A percentile compares a stretch with the other conserved stretches of the same genome.
Conservation (phyloP, 805 yeast genomes). For the Yarrowia osloensis region DNA sequence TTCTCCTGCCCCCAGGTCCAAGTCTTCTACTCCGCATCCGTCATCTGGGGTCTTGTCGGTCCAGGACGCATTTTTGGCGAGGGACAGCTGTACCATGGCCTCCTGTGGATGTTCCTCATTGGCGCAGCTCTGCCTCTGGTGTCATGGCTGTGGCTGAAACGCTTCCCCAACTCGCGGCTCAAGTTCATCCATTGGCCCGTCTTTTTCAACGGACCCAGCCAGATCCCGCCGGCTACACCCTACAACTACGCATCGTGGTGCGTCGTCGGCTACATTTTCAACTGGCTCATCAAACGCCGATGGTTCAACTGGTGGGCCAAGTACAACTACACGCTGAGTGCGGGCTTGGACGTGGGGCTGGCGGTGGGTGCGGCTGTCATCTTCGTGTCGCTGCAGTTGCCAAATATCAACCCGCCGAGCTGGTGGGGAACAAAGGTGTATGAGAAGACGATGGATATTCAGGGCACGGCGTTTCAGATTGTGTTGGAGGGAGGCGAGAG, state of each 20-base stretch:
- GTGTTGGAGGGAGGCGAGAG: slow-evolving; percentile 15
- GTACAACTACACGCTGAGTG: slow-evolving; percentile 66
- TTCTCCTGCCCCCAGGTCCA: slow-evolving; percentile 53
- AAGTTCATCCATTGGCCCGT: slow-evolving; percentile 65
- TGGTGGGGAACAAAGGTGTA: slow-evolving; percentile 69
- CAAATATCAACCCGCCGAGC: slow-evolving; percentile 45
- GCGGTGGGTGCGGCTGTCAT: slow-evolving; percentile 63
- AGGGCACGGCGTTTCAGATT: not conserved
- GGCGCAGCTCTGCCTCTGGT: slow-evolving; percentile 54
- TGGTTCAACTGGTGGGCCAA: slow-evolving; percentile 75
- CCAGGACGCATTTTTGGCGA: slow-evolving; percentile 57
- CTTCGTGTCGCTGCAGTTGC: slow-evolving; percentile 53
- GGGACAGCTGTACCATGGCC: slow-evolving; percentile 53
- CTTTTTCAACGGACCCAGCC: slow-evolving; percentile 60
- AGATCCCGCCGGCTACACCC: slow-evolving; percentile 74
- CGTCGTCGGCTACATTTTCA: slow-evolving; percentile 56
- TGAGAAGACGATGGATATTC: not conserved
- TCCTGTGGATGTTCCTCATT: slow-evolving; percentile 60
- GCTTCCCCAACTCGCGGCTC: slow-evolving; percentile 47
- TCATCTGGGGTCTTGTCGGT: slow-evolving; percentile 68
- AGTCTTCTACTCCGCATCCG: slow-evolving; percentile 56
- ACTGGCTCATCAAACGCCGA: slow-evolving; percentile 56
- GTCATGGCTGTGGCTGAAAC: slow-evolving; percentile 45
- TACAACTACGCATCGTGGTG: slow-evolving; percentile 64
- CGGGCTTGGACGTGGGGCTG: slow-evolving; percentile 67